phyloP scores from a whole-genome alignment of 768 basidiomycete species.

The Serendipita sp. region DNA sequence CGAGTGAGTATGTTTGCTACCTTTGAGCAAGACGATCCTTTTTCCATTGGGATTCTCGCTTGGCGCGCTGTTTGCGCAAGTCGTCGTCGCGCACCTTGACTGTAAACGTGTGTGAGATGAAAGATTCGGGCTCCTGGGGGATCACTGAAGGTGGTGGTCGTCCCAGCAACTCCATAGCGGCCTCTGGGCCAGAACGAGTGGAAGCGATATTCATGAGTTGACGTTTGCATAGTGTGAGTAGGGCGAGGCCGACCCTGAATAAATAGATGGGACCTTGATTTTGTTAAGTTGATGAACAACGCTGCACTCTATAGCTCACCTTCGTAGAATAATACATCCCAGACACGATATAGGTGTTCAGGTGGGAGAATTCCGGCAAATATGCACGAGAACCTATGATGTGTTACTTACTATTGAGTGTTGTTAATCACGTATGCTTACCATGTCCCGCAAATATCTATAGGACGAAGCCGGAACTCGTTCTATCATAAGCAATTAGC shows the following conservation, averaged over 20 bases:
- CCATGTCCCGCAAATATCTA: conserved; percentile 49
- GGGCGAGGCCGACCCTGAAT: conserved; percentile 53
- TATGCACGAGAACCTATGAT: conserved; percentile 49
- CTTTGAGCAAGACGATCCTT: conserved; percentile 7
- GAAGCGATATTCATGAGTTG: conserved; percentile 36
- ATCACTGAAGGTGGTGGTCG: conserved; percentile 35
- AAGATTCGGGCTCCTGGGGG: conserved; percentile 42
- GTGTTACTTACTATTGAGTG: neutral
- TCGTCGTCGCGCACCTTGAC: conserved; percentile 70
- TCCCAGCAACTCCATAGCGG: conserved; percentile 32
- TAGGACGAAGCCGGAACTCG: conserved; percentile 44
- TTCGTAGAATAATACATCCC: conserved; percentile 74
- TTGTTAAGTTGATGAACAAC: neutral
- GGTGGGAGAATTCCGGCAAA: conserved; percentile 52
- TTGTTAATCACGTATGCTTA: conserved; percentile 18
- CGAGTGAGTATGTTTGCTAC: neutral
- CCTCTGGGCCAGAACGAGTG: conserved; percentile 22
- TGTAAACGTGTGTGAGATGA: conserved; percentile 44
- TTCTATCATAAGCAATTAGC: neutral
- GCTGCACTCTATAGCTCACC: conserved; percentile 28
- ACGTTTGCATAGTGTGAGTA: conserved; percentile 45
- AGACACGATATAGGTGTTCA: conserved; percentile 53
- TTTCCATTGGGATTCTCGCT: conserved; percentile 20
- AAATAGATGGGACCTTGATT: conserved; percentile 51
- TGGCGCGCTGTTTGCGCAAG: conserved; percentile 53